Evolutionary conservation across 345 rosid species (phyloP).

Genomic region (Boechera divaricarpa): DNA sequence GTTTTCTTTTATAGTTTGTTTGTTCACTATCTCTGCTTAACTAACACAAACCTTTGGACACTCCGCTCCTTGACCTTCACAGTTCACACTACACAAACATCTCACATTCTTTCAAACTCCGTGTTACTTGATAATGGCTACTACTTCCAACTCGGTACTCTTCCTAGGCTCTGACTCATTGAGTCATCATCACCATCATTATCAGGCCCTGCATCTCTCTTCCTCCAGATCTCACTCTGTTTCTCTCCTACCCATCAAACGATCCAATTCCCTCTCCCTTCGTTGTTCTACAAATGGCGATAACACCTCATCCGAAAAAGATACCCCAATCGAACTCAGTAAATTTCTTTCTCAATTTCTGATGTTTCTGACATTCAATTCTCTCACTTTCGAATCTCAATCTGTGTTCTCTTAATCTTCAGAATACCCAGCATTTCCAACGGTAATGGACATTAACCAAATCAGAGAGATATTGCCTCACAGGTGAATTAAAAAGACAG

Average conservation of each 20-base stretch:
- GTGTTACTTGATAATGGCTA: slow-evolving; percentile 37
- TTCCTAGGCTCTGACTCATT: slow-evolving; percentile 37
- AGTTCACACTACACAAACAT: neutral
- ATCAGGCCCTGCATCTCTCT: slow-evolving; percentile 11
- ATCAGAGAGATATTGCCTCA: slow-evolving; percentile 90
- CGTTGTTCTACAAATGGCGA: slow-evolving; percentile 41
- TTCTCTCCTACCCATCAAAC: slow-evolving; percentile 27
- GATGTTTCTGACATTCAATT: neutral
- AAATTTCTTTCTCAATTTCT: neutral
- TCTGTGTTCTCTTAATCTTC: neutral
- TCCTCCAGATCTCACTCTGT: slow-evolving; percentile 37
- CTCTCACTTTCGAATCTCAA: neutral
- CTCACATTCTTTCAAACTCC: slow-evolving; percentile 21
- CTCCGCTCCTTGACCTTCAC: slow-evolving; percentile 27
- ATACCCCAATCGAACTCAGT: slow-evolving; percentile 48
- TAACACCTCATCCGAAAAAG: slow-evolving; percentile 26
- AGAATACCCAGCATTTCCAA: slow-evolving; percentile 45
- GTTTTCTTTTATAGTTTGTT: accelerated
- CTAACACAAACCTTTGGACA: slow-evolving; percentile 13
- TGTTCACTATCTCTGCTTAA: neutral
- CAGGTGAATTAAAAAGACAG: slow-evolving; percentile 52
- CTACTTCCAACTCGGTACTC: slow-evolving; percentile 38
- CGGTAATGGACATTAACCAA: slow-evolving; percentile 87
- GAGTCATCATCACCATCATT: slow-evolving; percentile 18
- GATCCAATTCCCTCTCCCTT: slow-evolving; percentile 31